Base-by-base conservation (phyloP, 257 asterid genomes). In the Forsythia suspensa region DNA sequence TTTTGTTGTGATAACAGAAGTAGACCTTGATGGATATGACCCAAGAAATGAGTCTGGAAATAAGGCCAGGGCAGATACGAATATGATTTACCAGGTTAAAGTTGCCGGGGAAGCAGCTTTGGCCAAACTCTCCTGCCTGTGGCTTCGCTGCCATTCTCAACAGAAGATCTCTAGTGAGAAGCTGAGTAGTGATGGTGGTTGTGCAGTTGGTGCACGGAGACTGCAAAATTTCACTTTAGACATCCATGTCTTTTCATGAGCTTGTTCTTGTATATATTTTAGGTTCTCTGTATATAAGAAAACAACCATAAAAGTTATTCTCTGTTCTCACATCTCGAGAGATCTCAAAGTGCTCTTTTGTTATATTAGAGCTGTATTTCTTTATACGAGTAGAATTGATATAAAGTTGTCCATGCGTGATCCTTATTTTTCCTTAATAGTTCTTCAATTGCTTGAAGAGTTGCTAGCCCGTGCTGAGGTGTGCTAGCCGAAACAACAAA, bases 21-120 rank as follows among this genome's bases (percentile, higher is more conserved):
- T 84, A 5, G 95, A 90, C 76, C 83, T 90, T 37, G 85, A 86
- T 67, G 92, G 94, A 68, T 91, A 89, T 69, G 86, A 76, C 70
- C 84, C 81, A 21, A 77, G 43, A 57, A 77, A 71, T 0, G 79
- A 79, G 68, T 37, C 74, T 41, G 72, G 88, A 68, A 85, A 80
- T 71, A 29, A 79, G 72, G 57, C 80, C 1, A 86, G 90, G 92
- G 78, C 85, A 5, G 87, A 89, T 77, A 74, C 86, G 77, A 86
- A 82, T 83, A 71, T 90, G 80, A 77, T 90, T 34, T 91, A 81
- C 74, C 81, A 85, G 76, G 90, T 88, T 37, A 85, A 85, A 76
- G 81, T 87, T 77, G 84, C 86, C 7, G 81, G 96, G 37, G 86
- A 77, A 65, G 86, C 92, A 41, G 92, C 96, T 39, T 79, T 91